These are phyloP conservation scores for Apiospora kogelbergensis DNA, from an alignment of 2,329 filamentous ascomycete genomes.

Conservation along the genomic window DNA sequence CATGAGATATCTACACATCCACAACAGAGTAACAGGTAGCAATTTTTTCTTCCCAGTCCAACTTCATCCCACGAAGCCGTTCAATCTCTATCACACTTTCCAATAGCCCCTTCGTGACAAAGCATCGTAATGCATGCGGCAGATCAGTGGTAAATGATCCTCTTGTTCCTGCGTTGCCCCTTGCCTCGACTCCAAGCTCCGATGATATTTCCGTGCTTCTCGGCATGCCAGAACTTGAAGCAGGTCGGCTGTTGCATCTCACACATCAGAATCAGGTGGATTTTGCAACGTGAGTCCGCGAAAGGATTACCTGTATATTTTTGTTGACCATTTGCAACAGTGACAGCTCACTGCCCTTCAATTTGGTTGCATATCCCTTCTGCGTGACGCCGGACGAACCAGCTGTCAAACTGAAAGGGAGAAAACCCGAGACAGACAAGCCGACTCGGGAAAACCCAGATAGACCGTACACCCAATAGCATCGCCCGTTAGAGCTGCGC, in stretches of 20 bases:
- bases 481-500: not conserved
- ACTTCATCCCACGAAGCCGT: not conserved
- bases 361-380: not conserved
- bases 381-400: conserved; percentile 2
- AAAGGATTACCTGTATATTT: not conserved
- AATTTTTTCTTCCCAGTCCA: not conserved
- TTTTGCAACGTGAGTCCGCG: not conserved
- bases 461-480: not conserved
- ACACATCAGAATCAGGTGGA: not conserved
- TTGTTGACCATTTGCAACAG: not conserved
- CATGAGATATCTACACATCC: not conserved
- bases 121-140: not conserved
- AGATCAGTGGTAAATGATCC: not conserved
- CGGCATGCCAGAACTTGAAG: not conserved
- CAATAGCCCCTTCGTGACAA: too few species aligned
- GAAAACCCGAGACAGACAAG: not conserved
- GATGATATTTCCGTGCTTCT: not conserved
- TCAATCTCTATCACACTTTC: not conserved
- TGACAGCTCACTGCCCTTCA: too few species aligned
- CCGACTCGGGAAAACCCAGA: not conserved
- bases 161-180: too few species aligned
- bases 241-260: not conserved
- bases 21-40: not conserved
- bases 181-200: not conserved
- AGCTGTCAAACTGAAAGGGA: not conserved